phyloP scores from a whole-genome alignment of 495 filamentous ascomycete species.

The Penicillium silybi region DNA sequence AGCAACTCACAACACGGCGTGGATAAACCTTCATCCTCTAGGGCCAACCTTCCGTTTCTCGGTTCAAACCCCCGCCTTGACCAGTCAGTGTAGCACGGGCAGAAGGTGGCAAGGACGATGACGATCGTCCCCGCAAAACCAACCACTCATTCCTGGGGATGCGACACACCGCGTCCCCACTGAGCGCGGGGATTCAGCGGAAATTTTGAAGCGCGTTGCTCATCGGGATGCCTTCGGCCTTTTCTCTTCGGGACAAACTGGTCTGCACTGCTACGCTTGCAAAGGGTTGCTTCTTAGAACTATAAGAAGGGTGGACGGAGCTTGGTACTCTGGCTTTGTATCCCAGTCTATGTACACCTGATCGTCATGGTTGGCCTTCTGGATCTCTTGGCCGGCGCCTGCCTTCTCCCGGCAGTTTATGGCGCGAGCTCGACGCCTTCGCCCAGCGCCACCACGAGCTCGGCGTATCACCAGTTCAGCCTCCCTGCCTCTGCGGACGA shows the following conservation, averaged over 20 bases:
- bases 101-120: background rate
- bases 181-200: slow-evolving; percentile 20
- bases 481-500: slow-evolving; percentile 54
- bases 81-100: background rate
- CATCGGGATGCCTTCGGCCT: slow-evolving; percentile 10
- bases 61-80: background rate
- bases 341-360: background rate
- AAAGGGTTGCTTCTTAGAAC: background rate
- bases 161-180: slow-evolving; percentile 1
- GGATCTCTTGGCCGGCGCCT: slow-evolving; percentile 21
- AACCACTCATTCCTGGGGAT: slow-evolving; percentile 4
- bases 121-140: slow-evolving; percentile 15
- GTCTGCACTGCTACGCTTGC: background rate
- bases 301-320: slow-evolving; percentile 13
- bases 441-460: slow-evolving; percentile 8
- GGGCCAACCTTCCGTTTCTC: background rate
- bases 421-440: slow-evolving; percentile 18
- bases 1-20: background rate
- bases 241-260: background rate
- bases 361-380: slow-evolving; percentile 28
- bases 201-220: slow-evolving; percentile 9
- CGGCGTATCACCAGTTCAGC: slow-evolving; percentile 43
- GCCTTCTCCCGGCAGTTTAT: slow-evolving; percentile 29
- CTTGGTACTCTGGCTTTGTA: background rate
- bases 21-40: background rate